Conservation (phyloP, 345 rosid genomes). For the Isatis tinctoria region DNA sequence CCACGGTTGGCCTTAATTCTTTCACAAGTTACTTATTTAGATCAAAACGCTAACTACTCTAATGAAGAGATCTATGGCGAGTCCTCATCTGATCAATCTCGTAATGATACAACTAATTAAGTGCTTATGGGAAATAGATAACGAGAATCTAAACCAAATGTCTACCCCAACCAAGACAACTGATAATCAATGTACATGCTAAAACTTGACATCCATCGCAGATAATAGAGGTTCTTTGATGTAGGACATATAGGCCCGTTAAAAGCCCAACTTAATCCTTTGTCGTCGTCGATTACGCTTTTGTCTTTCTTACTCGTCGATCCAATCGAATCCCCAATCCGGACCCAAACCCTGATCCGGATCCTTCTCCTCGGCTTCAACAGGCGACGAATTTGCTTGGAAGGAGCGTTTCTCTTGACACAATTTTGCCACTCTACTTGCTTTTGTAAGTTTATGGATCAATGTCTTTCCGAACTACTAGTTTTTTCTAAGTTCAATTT, state of each 20-base stretch:
- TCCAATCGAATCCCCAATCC: slow-evolving; percentile 10
- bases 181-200: too few relatives aligned
- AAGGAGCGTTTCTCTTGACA: background rate
- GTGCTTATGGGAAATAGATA: too few relatives aligned
- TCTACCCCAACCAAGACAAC: too few relatives aligned
- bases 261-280: slow-evolving; percentile 5
- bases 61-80: background rate
- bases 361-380: slow-evolving; percentile 9
- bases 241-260: background rate
- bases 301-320: background rate
- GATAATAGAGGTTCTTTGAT: background rate
- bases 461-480: background rate
- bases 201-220: too few relatives aligned
- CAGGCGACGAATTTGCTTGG: background rate
- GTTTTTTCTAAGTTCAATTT: background rate
- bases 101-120: too few relatives aligned
- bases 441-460: slow-evolving; percentile 2
- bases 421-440: background rate
- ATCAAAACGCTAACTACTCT: too few relatives aligned
- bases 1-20: too few relatives aligned
- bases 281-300: background rate
- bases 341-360: slow-evolving; percentile 12
- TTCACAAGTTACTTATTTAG: too few relatives aligned
- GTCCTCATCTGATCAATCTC: background rate
- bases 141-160: too few relatives aligned